Evolutionary conservation across 129 eudicot species (phyloP).

Genomic region (Arctium lappa): DNA sequence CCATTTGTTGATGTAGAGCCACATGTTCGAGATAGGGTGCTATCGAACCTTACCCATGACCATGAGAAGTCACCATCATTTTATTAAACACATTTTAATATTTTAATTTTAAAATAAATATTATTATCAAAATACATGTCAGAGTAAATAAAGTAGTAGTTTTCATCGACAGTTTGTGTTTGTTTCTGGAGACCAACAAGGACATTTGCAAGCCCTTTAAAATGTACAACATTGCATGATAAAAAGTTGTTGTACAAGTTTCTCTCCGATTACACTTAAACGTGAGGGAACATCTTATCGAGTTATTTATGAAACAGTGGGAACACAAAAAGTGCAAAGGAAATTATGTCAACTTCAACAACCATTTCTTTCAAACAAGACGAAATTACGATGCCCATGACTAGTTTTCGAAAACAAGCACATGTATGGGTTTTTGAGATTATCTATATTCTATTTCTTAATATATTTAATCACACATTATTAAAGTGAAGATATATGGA

Average conservation of each 20-base stretch:
- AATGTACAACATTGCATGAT: not conserved
- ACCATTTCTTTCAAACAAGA: too few relatives aligned
- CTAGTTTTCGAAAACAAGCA: too few relatives aligned
- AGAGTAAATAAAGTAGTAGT: not conserved
- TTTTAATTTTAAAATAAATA: not conserved
- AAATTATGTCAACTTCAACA: too few relatives aligned
- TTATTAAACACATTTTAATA: not conserved
- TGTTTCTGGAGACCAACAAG: not conserved
- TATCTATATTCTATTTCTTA: too few relatives aligned
- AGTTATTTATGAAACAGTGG: too few relatives aligned
- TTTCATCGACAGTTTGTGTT: not conserved
- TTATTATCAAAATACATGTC: not conserved
- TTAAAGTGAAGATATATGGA: too few relatives aligned
- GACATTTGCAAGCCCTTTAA: not conserved
- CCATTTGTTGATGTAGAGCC: not conserved
- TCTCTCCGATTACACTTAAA: not conserved
- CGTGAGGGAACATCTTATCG: too few relatives aligned
- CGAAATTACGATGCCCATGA: too few relatives aligned
- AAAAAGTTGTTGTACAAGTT: not conserved
- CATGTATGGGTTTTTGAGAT: too few relatives aligned
- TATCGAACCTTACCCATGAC: not conserved
- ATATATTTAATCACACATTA: too few relatives aligned
- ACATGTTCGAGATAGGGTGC: not conserved
- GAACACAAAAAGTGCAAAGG: too few relatives aligned
- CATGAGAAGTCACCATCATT: not conserved